Base-by-base conservation (phyloP, 2,329 filamentous ascomycete genomes). In the Fusarium brachygibbosum region DNA sequence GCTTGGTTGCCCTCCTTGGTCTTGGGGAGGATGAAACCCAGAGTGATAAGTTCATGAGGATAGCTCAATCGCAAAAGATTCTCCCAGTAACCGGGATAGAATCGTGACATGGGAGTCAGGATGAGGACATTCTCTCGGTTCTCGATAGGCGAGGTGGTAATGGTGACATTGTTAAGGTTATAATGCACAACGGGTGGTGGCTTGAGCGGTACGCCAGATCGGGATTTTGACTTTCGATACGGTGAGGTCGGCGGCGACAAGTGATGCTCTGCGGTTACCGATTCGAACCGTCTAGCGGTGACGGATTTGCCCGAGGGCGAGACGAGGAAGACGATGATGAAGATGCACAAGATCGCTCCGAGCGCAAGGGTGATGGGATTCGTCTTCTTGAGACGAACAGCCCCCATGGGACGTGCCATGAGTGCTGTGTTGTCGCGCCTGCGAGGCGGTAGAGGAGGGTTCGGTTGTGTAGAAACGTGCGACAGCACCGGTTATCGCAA, bases 21-120 rank as follows among this genome's bases (percentile, higher is more conserved):
- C 82, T 97, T 97, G 53, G 96, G 96, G 29, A 97, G 90, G 77
- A 99, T 98, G 82, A 98, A 99, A 38, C 93, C 96, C 29, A 99
- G 85, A 1, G 93, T 97, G 76, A 99, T 97, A 68, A 98, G 88
- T 63, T 97, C 92, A 82, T 98, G 96, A 5, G 96, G 96, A 79
- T 98, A 99, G 75, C 82, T 87, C 58, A 99, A 86, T 77, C 88
- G 88, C 71, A 94, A 79, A 29, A 99, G 85, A 75, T 98, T 99
- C 79, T 97, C 91, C 95, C 96, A 99, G 84, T 98, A 99, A 72
- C 87, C 90, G 74, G 92, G 90, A 81, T 98, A 98, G 85, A 98
- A 99, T 67, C 93, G 89, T 32, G 93, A 92, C 82, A 99, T 90
- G 12, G 96, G 96, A 2, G 96, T 98, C 64, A 99, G 87, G 76